A percentile compares a stretch with the other conserved stretches of the same genome.
phyloP scores from a whole-genome alignment of 108 stramenopile genomes.

The Fistulifera pelliculosa region DNA sequence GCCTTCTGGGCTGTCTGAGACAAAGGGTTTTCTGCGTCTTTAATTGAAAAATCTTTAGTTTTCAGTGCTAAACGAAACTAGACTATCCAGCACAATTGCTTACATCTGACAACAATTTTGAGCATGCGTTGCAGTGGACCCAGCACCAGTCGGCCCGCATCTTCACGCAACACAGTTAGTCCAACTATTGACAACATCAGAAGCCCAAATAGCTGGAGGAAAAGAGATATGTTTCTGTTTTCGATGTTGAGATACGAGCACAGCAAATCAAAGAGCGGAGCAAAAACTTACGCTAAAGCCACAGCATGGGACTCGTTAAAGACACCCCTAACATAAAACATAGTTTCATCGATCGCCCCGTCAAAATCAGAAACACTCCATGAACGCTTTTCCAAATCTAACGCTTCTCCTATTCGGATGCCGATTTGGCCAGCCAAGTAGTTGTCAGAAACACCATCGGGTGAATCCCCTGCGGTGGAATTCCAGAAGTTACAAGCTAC shows the following conservation, averaged over 20 bases:
- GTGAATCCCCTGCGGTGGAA: not conserved
- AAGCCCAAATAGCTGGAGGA: slow-evolving; percentile 38
- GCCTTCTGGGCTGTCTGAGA: not conserved
- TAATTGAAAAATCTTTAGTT: not conserved
- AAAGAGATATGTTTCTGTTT: slow-evolving; percentile 16
- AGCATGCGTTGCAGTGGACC: slow-evolving; percentile 74
- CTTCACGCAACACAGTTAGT: slow-evolving; percentile 49
- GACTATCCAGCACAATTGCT: too few relatives aligned
- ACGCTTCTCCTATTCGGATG: slow-evolving; percentile 13
- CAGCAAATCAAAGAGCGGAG: not conserved
- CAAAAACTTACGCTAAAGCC: not conserved
- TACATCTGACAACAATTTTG: slow-evolving; percentile 64
- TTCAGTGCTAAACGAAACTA: not conserved
- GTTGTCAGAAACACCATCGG: not conserved
- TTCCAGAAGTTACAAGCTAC: not conserved
- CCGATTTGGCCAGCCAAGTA: slow-evolving; percentile 21
- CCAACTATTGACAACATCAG: slow-evolving; percentile 37
- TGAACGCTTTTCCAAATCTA: slow-evolving; percentile 2
- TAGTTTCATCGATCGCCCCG: not conserved
- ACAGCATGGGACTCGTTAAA: slow-evolving; percentile 3
- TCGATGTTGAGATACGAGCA: too few relatives aligned
- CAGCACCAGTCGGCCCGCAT: slow-evolving; percentile 66
- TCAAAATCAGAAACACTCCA: not conserved
- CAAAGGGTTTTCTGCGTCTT: slow-evolving; percentile 34
- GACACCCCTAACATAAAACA: not conserved